Percentiles rank a stretch among this genome's conserved stretches.
Conservation (phyloP, 192 early-diverging fungal species). For the Thoreauomyces humboldtii region DNA sequence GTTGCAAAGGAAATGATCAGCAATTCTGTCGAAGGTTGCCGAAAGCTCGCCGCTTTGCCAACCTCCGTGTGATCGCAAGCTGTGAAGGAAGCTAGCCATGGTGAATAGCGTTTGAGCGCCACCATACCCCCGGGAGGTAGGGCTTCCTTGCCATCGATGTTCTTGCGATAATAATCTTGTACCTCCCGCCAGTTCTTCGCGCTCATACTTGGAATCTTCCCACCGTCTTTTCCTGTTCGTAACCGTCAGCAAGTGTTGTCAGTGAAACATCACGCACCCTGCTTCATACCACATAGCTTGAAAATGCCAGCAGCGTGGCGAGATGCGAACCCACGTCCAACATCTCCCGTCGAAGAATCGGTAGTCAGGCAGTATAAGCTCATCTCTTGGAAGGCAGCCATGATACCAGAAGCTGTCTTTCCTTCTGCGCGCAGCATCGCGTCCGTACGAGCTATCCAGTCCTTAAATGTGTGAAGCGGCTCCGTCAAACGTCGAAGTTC, state of each 20-base stretch:
- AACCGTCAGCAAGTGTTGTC: conserved; percentile 10
- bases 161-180: conserved; percentile 38
- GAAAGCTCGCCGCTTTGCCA: neutral
- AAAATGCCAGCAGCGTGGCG: conserved; percentile 43
- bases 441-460: conserved; percentile 56
- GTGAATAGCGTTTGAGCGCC: conserved; percentile 62
- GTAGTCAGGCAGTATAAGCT: conserved; percentile 47
- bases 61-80: conserved; percentile 28
- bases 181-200: conserved; percentile 46
- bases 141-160: conserved; percentile 45
- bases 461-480: conserved; percentile 66
- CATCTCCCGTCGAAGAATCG: conserved; percentile 1
- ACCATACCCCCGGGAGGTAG: conserved; percentile 31
- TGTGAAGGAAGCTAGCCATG: conserved; percentile 52
- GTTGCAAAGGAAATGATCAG: neutral
- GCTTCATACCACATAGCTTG: conserved; percentile 35
- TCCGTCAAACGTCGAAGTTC: conserved; percentile 69
- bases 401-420: conserved; percentile 34
- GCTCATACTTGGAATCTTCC: conserved; percentile 41
- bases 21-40: too few species aligned
- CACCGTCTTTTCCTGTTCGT: conserved; percentile 57
- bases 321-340: conserved; percentile 31
- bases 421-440: conserved; percentile 15
- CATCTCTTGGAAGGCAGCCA: conserved; percentile 52
- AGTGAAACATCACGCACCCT: conserved; percentile 1